These are phyloP conservation scores for Alternaria novae-zelandiae DNA, from an alignment of 2,329 filamentous ascomycete genomes.

Conservation along the genomic window DNA sequence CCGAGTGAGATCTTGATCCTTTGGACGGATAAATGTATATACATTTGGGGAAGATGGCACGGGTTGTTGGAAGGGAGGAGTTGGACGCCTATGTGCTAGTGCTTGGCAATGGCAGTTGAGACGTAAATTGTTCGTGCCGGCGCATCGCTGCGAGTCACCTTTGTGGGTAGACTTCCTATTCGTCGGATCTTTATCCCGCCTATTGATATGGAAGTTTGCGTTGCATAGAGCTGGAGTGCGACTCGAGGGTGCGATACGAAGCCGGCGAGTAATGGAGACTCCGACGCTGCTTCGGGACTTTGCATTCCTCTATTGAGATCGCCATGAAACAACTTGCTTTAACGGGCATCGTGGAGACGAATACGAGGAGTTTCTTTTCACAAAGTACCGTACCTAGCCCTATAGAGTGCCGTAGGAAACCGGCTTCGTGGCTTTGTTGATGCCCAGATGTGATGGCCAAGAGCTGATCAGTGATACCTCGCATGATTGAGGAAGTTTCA, in stretches of 20 bases:
- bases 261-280: neutral
- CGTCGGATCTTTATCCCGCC: neutral
- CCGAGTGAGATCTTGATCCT: neutral
- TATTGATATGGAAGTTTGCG: neutral
- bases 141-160: neutral
- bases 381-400: neutral
- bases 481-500: neutral
- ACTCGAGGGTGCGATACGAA: neutral
- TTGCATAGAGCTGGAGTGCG: neutral
- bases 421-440: neutral
- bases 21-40: neutral
- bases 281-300: neutral
- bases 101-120: neutral
- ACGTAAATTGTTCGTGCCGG: neutral
- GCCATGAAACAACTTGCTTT: neutral
- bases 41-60: neutral
- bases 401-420: neutral
- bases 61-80: neutral
- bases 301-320: neutral
- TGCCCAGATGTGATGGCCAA: neutral
- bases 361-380: neutral
- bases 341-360: neutral
- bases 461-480: neutral
- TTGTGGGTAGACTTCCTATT: neutral
- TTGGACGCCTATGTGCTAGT: neutral